Evolutionary conservation across 2,329 filamentous ascomycete genomes (phyloP), one percentile per base, ranked within the genome.

Genomic region (Cercospora zeae-maydis): DNA sequence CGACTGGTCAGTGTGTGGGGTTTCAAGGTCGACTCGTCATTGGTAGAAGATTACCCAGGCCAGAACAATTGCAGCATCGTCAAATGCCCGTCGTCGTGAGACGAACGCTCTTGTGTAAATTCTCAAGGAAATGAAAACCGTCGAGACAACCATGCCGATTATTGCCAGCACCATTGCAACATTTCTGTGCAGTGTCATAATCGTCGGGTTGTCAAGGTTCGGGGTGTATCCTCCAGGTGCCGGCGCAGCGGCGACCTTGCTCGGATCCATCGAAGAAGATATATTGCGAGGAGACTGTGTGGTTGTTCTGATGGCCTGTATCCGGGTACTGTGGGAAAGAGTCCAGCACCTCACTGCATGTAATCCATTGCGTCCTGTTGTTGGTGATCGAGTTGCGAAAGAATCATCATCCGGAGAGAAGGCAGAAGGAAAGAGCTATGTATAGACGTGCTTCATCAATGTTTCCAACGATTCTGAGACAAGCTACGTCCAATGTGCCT

Each of bases 61-160:
- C 2, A 65, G 13, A 16, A 64, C 10, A 19, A 65, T 57, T 5
- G 62, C 58, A 33, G 61, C 39, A 54, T 67, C 65, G 21, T 64
- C 65, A n/a, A 67, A 21, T n/a, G 62, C 65, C 36, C 62, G 65
- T 13, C 37, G 39, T 2, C 54, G 59, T 11, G 65, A 55, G 7
- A 63, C 52, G 24, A 34, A 61, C 16, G 65, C 61, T 53, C 64
- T 67, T 10, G 65, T 67, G 39, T 67, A 67, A 1, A 67, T 27
- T 30, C 62, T 53, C 3, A 65, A 45, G 5, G 51, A 9, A 19
- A 65, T 58, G 30, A 63, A 63, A 1, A 59, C 27, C 31, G 65
- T 64, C 31, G 65, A 60, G 14, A 61, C n/a, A 10, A 59, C 54
- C 62, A 65, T 67, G 3, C 65, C 65, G 27, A 67, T 37, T 16